Evolutionary conservation across 768 basidiomycete genomes (phyloP), one percentile per base, ranked within the genome.

Genomic region (Lanmaoa pseudosensibilis): DNA sequence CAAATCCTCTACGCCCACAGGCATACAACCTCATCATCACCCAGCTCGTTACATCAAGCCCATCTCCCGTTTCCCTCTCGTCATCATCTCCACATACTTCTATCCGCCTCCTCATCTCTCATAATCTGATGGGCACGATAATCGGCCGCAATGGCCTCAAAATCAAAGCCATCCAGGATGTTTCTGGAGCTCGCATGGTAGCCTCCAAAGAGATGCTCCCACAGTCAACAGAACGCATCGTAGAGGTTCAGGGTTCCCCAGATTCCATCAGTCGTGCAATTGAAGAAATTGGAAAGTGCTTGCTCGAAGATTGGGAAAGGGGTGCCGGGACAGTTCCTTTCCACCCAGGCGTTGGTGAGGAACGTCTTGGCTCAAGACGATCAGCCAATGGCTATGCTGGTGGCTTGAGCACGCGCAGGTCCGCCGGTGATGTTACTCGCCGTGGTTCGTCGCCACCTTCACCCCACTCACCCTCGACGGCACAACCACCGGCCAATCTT

Each of bases 171-270:
- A 98, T 99, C 71, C 97, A 99, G 72, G 96, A 98, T 73, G 78
- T 82, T 46, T 96, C 96, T 38, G 94, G 94, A 49, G 94, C 94
- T 19, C 90, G 97, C 54, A 99, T 99, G 95, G 90, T 98, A 54
- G 97, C 97, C 43, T 92, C 92, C 58, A 98, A 98, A 75, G 97
- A 98, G 69, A 98, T 98, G 90, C 84, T 99, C 44, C 95, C 97
- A 33, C 97, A 98, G 75, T 98, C 96, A 33, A 99, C 97, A 46
- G 97, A 99, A 75, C 92, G 97, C 61, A 90, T 98, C 65, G 97
- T 99, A 53, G 97, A 98, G 74, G 92, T 99, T 46, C 93, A 98
- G 69, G 97, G 97, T 40, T 79, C 93, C 34, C 87, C 94, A 38
- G 95, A 97, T 56, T 80, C 92, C 46, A 98, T 99, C 69, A 88